These are phyloP conservation scores for Neurospora crassa DNA, from an alignment of 2,329 filamentous ascomycete genomes.

Conservation along the genomic window DNA sequence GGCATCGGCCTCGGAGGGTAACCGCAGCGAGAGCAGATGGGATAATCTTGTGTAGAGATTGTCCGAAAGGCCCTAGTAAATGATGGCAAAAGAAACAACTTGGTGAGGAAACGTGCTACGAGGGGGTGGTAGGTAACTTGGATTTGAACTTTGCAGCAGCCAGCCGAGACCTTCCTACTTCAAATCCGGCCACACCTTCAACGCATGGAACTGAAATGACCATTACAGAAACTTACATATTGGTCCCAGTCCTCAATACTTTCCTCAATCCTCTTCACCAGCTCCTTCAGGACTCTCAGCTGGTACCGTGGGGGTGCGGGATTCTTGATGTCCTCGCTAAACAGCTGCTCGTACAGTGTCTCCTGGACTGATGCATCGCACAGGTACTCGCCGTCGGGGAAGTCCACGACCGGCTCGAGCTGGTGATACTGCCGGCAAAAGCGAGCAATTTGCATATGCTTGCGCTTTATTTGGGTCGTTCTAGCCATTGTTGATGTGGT, in stretches of 20 bases:
- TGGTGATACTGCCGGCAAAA: constrained; percentile 75
- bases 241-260: constrained; percentile 74
- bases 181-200: constrained; percentile 1
- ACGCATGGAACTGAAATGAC: background rate
- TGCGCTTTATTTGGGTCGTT: background rate
- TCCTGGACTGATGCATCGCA: constrained; percentile 54
- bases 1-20: constrained; percentile 54
- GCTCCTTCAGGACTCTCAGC: constrained; percentile 60
- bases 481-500: background rate
- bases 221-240: constrained; percentile 57
- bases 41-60: constrained; percentile 63
- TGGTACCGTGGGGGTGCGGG: constrained; percentile 62
- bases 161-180: background rate
- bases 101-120: constrained; percentile 12
- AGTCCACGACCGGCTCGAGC: constrained; percentile 53
- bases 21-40: constrained; percentile 50
- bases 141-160: background rate
- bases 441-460: constrained; percentile 22
- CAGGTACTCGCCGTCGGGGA: constrained; percentile 51
- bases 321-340: constrained; percentile 47
- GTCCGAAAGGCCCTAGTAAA: constrained; percentile 67
- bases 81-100: constrained; percentile 9
- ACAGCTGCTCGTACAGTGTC: constrained; percentile 56
- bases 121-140: no score
- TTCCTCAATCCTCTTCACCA: constrained; percentile 60